A percentile compares a stretch with the other conserved stretches of the same genome.
Evolutionary conservation across 1,284 basidiomycete species (phyloP).

Genomic region (Apiotrichum mycotoxinovorans): DNA sequence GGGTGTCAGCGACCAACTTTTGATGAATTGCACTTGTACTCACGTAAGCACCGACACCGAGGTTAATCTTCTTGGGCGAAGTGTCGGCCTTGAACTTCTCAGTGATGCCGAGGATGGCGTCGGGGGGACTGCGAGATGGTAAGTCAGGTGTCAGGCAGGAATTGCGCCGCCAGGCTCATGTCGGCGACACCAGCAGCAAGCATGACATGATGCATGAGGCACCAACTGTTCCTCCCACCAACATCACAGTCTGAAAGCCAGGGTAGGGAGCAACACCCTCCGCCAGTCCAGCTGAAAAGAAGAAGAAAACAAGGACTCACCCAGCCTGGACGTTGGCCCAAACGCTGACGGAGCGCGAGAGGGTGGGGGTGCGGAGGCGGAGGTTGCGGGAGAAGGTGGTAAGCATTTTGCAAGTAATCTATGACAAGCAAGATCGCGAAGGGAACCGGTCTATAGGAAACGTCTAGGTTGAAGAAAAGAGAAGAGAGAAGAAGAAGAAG

Average conservation of each 20-base stretch:
- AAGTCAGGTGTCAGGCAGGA: neutral
- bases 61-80: conserved; percentile 88
- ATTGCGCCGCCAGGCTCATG: too few species aligned
- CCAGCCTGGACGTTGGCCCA: conserved; percentile 23
- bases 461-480: neutral
- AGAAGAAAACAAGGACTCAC: conserved; percentile 10
- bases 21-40: neutral
- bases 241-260: too few species aligned
- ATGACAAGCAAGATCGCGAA: too few species aligned
- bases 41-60: conserved; percentile 69
- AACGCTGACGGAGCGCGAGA: conserved; percentile 18
- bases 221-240: too few species aligned
- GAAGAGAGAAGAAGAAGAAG: neutral
- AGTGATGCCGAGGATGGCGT: conserved; percentile 35
- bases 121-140: conserved; percentile 13
- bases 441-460: too few species aligned
- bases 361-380: conserved; percentile 15
- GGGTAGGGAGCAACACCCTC: too few species aligned
- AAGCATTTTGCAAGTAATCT: conserved; percentile 19
- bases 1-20: conserved; percentile 3
- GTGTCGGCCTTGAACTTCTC: conserved; percentile 72
- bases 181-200: neutral
- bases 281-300: too few species aligned
- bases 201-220: too few species aligned
- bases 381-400: conserved; percentile 15